phyloP scores from a whole-genome alignment of 2,329 filamentous ascomycete species.

The Diaporthe citri region DNA sequence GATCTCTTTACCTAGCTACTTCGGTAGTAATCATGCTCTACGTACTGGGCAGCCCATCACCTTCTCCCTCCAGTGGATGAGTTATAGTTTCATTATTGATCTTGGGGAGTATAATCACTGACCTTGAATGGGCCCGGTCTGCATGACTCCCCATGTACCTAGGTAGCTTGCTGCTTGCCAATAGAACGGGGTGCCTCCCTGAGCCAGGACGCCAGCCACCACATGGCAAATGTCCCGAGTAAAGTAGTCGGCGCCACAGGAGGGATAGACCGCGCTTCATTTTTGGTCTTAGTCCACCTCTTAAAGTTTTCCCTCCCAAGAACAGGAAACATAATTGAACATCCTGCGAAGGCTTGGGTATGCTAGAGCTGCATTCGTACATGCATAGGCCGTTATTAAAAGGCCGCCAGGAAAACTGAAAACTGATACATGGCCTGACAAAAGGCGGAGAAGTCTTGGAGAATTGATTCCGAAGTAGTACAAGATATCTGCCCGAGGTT shows the following conservation, averaged over 20 bases:
- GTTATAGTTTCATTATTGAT: not conserved
- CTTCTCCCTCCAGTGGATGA: not conserved
- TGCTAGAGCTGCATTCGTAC: not conserved
- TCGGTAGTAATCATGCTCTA: not conserved
- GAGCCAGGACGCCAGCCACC: not conserved
- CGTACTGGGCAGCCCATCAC: not conserved
- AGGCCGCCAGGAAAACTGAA: not conserved
- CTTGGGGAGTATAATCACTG: not conserved
- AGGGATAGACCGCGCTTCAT: not conserved
- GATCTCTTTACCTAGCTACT: not conserved
- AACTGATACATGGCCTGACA: not conserved
- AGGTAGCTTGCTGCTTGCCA: not conserved
- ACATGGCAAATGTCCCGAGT: not conserved
- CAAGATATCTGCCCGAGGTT: not conserved
- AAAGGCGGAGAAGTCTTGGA: not conserved
- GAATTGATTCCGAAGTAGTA: not conserved
- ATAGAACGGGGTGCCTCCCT: not conserved
- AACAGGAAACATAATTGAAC: too few species aligned
- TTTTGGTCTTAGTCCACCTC: not conserved
- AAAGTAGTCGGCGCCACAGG: not conserved
- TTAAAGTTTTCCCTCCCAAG: not conserved
- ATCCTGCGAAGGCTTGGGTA: not conserved
- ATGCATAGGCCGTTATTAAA: not conserved
- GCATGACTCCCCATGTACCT: not conserved
- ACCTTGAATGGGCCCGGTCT: not conserved